Evolutionary conservation across 768 basidiomycete genomes (phyloP), one percentile per base, ranked within the genome.

Genomic region (Chalciporus piperatus): DNA sequence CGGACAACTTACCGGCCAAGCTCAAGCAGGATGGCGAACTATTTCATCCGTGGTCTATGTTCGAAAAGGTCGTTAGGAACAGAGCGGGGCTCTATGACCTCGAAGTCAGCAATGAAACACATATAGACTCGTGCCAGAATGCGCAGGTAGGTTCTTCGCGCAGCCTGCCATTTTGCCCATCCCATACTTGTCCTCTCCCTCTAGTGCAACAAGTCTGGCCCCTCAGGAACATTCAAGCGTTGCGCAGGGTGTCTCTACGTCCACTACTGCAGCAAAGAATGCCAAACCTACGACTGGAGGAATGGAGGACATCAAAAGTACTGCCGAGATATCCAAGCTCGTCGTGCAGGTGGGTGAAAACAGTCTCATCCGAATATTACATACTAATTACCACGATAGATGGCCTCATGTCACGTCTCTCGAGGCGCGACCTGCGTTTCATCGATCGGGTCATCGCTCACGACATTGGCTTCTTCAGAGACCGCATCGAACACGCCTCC

Each of bases 181-280:
- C 16, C 33, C 41, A 55, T 44, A 37, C 39, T 22, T 22, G 22
- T 47, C 27, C 41, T 25, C 12, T 6, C 40, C 23, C 28, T 52
- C 25, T 30, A 69, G 67, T 67, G 65, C 14, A 50, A 50, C 41
- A 69, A 54, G 37, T 58, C 60, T 0, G 63, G 60, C 16, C 63
- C 65, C 19, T 48, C 55, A 8, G 63, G 58, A 20, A 63, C 60
- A 23, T 59, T 67, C 40, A 69, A 63, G 39, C 57, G 52, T 3
- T 67, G 67, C 17, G 56, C 56, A 6, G 63, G 65, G 9, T 67
- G 66, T 45, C 62, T 62, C 40, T 60, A 65, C 37, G 66, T 67
- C 20, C 50, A 65, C 42, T 69, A 67, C 37, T 67, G 65, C 47
- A 58, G 63, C 51, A 67, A 52, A 42, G 66, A 67, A 48, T 69